Percentiles rank a stretch among this genome's conserved stretches.
Evolutionary conservation across 169 alveolate species (phyloP).

Genomic region (Cryptosporidium sp.): DNA sequence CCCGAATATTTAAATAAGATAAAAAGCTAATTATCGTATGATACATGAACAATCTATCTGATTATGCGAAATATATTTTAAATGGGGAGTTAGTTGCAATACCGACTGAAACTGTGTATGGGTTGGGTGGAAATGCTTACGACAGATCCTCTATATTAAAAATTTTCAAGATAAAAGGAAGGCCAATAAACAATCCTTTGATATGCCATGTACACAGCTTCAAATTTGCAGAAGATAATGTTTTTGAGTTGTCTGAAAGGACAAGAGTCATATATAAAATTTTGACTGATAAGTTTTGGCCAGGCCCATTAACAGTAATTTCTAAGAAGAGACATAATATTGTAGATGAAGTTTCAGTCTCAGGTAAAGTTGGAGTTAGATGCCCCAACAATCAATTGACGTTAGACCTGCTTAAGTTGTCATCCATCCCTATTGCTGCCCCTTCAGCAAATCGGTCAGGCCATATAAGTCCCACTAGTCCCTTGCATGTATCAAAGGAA

Average conservation of each 20-base stretch:
- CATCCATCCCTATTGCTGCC: conserved; percentile 93
- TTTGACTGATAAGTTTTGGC: conserved; percentile 90
- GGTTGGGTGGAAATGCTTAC: conserved; percentile 96
- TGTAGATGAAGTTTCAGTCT: conserved; percentile 90
- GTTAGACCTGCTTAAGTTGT: conserved; percentile 82
- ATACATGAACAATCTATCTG: conserved; percentile 15
- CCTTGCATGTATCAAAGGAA: conserved; percentile 93
- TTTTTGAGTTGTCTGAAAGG: conserved; percentile 83
- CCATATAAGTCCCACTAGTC: conserved; percentile 95
- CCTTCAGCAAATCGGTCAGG: conserved; percentile 96
- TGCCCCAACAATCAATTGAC: conserved; percentile 91
- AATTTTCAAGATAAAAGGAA: conserved; percentile 90
- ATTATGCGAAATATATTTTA: conserved; percentile 64
- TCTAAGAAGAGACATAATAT: conserved; percentile 87
- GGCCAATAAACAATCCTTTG: conserved; percentile 96
- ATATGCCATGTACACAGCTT: conserved; percentile 91
- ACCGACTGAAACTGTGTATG: conserved; percentile 98
- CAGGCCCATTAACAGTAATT: conserved; percentile 95
- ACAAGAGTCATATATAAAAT: conserved; percentile 80
- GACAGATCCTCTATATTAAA: conserved; percentile 87
- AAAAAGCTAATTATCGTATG: not conserved
- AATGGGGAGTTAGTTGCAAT: conserved; percentile 91
- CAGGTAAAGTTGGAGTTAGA: conserved; percentile 91
- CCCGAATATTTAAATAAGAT: not conserved
- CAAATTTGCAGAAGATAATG: conserved; percentile 84